Percentiles rank a stretch among this genome's conserved stretches.
phyloP scores from a whole-genome alignment of 2,329 filamentous ascomycete genomes.

The Plectosphaerella cucumerina region DNA sequence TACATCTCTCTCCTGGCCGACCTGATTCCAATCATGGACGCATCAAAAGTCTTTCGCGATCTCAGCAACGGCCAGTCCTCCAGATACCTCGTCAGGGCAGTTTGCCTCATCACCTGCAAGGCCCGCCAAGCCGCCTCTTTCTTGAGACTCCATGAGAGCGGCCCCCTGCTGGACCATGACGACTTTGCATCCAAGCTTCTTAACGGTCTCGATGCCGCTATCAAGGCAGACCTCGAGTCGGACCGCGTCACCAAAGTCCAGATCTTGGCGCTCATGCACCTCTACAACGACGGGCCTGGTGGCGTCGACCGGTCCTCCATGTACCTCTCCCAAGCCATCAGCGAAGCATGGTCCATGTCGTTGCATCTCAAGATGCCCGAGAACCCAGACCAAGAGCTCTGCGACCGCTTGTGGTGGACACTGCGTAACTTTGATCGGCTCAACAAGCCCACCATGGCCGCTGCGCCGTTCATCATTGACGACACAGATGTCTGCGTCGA shows the following conservation, averaged over 20 bases:
- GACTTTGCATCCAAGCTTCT: constrained; percentile 15
- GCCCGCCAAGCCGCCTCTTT: constrained; percentile 17
- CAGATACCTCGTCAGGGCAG: constrained; percentile 13
- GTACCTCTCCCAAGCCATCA: constrained; percentile 18
- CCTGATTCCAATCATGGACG: constrained; percentile 13
- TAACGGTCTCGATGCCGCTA: constrained; percentile 16
- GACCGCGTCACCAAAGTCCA: constrained; percentile 17
- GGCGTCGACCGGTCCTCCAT: constrained; percentile 17
- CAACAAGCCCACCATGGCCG: constrained; percentile 16
- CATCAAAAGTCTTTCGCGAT: constrained; percentile 8
- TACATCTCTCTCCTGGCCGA: constrained; percentile 12
- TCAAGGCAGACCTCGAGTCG: constrained; percentile 18
- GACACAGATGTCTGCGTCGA: constrained; percentile 13
- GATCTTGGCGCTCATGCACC: constrained; percentile 18
- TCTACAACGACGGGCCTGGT: constrained; percentile 17
- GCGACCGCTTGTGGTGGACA: constrained; percentile 14
- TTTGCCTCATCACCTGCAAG: constrained; percentile 19
- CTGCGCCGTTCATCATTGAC: constrained; percentile 15
- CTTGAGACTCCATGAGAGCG: constrained; percentile 10
- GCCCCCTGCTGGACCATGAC: constrained; percentile 9
- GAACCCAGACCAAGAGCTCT: constrained; percentile 10
- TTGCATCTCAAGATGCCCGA: constrained; percentile 13
- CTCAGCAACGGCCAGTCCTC: constrained; percentile 16
- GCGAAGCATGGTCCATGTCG: constrained; percentile 19
- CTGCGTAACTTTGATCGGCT: constrained; percentile 14